Evolutionary conservation across 371 early-diverging fungal species (phyloP).

Genomic region (Mucor circinelloides): DNA sequence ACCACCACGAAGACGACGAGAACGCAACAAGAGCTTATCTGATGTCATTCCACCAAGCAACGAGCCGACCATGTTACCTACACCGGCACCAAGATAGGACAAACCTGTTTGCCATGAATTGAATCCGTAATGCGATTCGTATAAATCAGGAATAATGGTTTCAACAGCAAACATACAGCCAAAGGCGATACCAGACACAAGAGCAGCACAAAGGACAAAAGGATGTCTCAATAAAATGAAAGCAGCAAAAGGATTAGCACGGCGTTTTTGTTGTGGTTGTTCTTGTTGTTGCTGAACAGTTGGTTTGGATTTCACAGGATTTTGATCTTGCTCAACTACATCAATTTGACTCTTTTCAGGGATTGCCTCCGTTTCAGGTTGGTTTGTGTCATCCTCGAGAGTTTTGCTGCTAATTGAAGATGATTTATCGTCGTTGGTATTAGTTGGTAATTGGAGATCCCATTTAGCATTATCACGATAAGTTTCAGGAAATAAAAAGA

Average conservation of each 20-base stretch:
- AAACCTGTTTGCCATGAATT: conserved; percentile 48
- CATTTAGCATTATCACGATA: conserved; percentile 39
- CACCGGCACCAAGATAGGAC: conserved; percentile 32
- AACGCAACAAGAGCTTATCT: conserved; percentile 38
- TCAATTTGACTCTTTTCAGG: neutral
- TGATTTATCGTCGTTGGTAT: neutral
- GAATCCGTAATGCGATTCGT: conserved; percentile 36
- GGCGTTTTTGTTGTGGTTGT: neutral
- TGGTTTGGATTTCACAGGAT: neutral
- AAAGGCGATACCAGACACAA: conserved; percentile 54
- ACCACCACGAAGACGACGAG: conserved; percentile 42
- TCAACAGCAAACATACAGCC: conserved; percentile 53
- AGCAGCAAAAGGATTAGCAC: conserved; percentile 34
- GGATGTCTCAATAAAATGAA: conserved; percentile 49
- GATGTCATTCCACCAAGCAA: conserved; percentile 41
- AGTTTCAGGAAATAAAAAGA: conserved; percentile 67
- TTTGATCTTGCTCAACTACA: neutral
- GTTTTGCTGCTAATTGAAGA: neutral
- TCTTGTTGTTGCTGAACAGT: neutral
- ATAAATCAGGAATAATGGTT: conserved; percentile 42
- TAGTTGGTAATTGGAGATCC: conserved; percentile 17
- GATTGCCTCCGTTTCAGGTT: neutral
- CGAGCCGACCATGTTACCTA: conserved; percentile 31
- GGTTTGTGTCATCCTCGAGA: neutral
- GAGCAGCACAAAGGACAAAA: conserved; percentile 45